These are phyloP conservation scores for Scalesia atractyloides DNA, from an alignment of 129 eudicot species.

Conservation along the genomic window DNA sequence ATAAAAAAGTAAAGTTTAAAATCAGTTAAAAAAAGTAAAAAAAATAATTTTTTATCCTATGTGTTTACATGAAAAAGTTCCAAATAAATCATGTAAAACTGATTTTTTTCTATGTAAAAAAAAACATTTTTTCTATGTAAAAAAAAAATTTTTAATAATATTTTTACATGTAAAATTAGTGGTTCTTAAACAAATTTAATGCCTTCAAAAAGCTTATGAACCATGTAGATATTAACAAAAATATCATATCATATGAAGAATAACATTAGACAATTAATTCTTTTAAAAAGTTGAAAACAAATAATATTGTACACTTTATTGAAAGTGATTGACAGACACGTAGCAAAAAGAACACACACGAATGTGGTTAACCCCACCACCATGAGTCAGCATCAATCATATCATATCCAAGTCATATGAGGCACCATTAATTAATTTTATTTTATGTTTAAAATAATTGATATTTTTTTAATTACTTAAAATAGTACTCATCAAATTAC, in stretches of 20 bases:
- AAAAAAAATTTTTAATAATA: no score
- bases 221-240: no score
- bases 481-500: background rate
- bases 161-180: no score
- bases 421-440: background rate
- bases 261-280: background rate
- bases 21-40: no score
- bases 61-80: no score
- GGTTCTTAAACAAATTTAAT: background rate
- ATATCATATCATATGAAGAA: background rate
- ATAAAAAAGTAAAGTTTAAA: no score
- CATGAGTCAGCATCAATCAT: slow-evolving; percentile 32
- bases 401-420: background rate
- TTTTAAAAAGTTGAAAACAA: background rate
- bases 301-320: background rate
- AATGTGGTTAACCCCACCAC: slow-evolving; percentile 24
- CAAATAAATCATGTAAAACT: no score
- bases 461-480: background rate
- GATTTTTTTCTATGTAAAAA: no score
- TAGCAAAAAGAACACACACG: slow-evolving; percentile 28
- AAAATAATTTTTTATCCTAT: no score
- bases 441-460: background rate
- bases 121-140: no score
- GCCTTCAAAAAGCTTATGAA: background rate
- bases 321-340: slow-evolving; percentile 14